phyloP scores from a whole-genome alignment of 306 rosid species.

The Cicer pinnatifidum region DNA sequence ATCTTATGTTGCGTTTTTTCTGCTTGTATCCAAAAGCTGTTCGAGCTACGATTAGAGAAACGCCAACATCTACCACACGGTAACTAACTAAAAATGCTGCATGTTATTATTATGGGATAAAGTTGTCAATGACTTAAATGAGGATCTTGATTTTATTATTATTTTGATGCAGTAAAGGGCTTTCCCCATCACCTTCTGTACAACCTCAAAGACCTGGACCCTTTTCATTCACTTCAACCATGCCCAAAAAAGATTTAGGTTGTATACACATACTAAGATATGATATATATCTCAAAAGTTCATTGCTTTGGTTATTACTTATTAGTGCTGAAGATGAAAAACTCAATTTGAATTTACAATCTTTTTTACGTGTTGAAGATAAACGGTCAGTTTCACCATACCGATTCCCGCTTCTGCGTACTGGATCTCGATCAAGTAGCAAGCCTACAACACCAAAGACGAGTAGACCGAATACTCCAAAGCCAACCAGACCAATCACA shows the following conservation, averaged over 20 bases:
- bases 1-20: conserved; percentile 37
- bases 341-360: conserved; percentile 41
- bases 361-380: conserved; percentile 54
- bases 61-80: conserved; percentile 67
- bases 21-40: conserved; percentile 64
- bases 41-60: conserved; percentile 86
- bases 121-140: conserved; percentile 9
- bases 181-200: conserved; percentile 69
- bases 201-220: conserved; percentile 62
- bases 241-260: conserved; percentile 81
- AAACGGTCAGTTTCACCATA: conserved; percentile 88
- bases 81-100: conserved; percentile 37
- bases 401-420: conserved; percentile 91
- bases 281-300: not conserved
- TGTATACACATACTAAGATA: conserved; percentile 22
- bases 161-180: conserved; percentile 68
- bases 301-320: conserved; percentile 14
- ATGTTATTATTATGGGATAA: conserved; percentile 26
- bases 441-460: conserved; percentile 70
- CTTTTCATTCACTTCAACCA: conserved; percentile 78
- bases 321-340: conserved; percentile 4
- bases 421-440: conserved; percentile 85
- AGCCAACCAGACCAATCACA: conserved; percentile 82
- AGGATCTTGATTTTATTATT: conserved; percentile 31
- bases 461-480: conserved; percentile 78